A percentile compares a stretch with the other conserved stretches of the same genome.
phyloP scores from a whole-genome alignment of 495 filamentous ascomycete genomes.

The Amphirosellinia nigrospora region DNA sequence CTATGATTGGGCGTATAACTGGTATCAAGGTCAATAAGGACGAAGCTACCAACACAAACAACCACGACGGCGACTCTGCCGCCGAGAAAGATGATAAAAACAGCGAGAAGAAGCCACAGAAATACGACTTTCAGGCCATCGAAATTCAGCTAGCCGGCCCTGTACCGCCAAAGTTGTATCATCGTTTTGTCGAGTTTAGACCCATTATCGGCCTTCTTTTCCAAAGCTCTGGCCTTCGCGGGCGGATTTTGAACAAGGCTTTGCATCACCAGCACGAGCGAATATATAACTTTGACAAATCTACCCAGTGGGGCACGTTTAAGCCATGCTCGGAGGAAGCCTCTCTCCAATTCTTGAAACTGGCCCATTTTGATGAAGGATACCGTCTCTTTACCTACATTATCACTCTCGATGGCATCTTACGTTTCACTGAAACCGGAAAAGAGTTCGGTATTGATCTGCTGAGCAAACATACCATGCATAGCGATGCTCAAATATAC shows the following conservation, averaged over 20 bases:
- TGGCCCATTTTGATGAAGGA: conserved; percentile 84
- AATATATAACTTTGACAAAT: conserved; percentile 84
- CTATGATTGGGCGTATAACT: conserved; percentile 82
- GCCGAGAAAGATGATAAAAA: conserved; percentile 33
- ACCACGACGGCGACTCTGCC: conserved; percentile 29
- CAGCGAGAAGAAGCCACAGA: conserved; percentile 60
- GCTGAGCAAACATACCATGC: conserved; percentile 93
- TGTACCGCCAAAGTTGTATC: conserved; percentile 77
- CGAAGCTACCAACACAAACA: conserved; percentile 45
- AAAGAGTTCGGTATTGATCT: conserved; percentile 94
- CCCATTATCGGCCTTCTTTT: conserved; percentile 93
- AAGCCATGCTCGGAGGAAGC: conserved; percentile 63
- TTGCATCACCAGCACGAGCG: conserved; percentile 88
- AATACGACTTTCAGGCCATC: conserved; percentile 92
- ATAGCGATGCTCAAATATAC: conserved; percentile 86
- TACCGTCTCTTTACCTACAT: conserved; percentile 91
- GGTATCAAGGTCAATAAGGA: conserved; percentile 71
- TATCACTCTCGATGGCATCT: conserved; percentile 80
- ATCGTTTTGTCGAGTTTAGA: conserved; percentile 90
- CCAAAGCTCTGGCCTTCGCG: conserved; percentile 72
- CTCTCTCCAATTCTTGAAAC: conserved; percentile 78
- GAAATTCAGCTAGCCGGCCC: conserved; percentile 88
- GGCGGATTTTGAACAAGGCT: conserved; percentile 78
- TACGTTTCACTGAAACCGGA: conserved; percentile 93
- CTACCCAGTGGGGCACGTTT: conserved; percentile 69